Conservation (phyloP, 768 basidiomycete species). For the Naganishia onofrii region DNA sequence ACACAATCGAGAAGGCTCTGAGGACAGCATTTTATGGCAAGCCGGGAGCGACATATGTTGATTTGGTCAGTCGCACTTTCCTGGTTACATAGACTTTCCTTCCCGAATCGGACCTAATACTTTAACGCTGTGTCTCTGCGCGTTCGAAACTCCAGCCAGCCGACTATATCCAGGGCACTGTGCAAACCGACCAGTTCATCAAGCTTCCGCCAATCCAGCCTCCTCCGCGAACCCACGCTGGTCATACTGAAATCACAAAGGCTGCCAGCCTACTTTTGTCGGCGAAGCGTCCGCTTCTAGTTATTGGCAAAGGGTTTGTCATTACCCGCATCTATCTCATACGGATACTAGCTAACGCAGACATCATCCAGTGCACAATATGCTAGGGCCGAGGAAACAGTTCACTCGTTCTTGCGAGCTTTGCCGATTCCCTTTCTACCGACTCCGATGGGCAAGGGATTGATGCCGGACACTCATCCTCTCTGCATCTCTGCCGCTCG, state of each 20-base stretch:
- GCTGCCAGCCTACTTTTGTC: conserved; percentile 31
- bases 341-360: neutral
- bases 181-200: neutral
- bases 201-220: neutral
- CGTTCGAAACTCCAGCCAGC: conserved; percentile 28
- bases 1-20: conserved; percentile 32
- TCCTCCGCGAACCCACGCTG: conserved; percentile 14
- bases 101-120: neutral
- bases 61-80: conserved; percentile 28
- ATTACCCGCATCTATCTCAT: neutral
- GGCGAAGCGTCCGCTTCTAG: conserved; percentile 35
- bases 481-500: conserved; percentile 37
- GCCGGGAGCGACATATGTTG: conserved; percentile 36
- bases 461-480: conserved; percentile 35
- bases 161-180: conserved; percentile 33
- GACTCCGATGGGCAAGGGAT: conserved; percentile 38
- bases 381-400: conserved; percentile 30
- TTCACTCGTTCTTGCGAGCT: conserved; percentile 26
- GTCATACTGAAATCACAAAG: conserved; percentile 12
- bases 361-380: conserved; percentile 34
- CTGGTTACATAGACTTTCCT: neutral
- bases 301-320: conserved; percentile 37
- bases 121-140: neutral
- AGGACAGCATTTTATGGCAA: conserved; percentile 33
- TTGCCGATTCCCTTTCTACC: conserved; percentile 36